phyloP scores from a whole-genome alignment of 805 yeast species.

The Brettanomyces nanus region DNA sequence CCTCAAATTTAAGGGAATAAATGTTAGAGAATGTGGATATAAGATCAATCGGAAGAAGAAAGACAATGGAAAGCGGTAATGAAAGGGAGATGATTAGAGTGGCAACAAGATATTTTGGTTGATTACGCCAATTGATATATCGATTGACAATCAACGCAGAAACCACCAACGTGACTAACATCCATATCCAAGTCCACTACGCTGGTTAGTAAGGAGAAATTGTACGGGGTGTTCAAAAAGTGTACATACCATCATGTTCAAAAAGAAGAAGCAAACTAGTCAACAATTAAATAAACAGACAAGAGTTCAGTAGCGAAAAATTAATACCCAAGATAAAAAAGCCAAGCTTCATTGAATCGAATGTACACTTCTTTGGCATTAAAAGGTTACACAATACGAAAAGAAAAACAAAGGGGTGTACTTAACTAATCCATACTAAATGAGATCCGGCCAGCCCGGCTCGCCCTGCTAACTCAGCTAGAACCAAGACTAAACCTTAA shows the following conservation, averaged over 20 bases:
- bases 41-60: slow-evolving; percentile 68
- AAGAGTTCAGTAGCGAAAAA: no score
- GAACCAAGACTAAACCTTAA: background rate
- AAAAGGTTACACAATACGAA: no score
- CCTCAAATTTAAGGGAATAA: slow-evolving; percentile 19
- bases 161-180: slow-evolving; percentile 19
- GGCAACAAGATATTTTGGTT: slow-evolving; percentile 35
- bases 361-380: no score
- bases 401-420: no score
- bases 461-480: background rate
- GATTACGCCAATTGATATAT: slow-evolving; percentile 26
- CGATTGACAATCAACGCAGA: slow-evolving; percentile 29
- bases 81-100: slow-evolving; percentile 54
- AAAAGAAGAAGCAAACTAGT: no score
- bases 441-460: no score
- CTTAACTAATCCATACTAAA: no score
- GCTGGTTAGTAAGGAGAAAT: slow-evolving; percentile 1
- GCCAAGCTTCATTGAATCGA: no score
- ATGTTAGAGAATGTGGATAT: slow-evolving; percentile 36
- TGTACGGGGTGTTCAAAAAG: background rate
- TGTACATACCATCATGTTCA: no score
- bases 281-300: no score
- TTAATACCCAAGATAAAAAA: no score
- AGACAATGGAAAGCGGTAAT: slow-evolving; percentile 68
- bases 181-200: slow-evolving; percentile 12